A percentile compares a stretch with the other conserved stretches of the same genome.
Evolutionary conservation across 371 early-diverging fungal genomes (phyloP).

Genomic region (Apophysomyces variabilis): DNA sequence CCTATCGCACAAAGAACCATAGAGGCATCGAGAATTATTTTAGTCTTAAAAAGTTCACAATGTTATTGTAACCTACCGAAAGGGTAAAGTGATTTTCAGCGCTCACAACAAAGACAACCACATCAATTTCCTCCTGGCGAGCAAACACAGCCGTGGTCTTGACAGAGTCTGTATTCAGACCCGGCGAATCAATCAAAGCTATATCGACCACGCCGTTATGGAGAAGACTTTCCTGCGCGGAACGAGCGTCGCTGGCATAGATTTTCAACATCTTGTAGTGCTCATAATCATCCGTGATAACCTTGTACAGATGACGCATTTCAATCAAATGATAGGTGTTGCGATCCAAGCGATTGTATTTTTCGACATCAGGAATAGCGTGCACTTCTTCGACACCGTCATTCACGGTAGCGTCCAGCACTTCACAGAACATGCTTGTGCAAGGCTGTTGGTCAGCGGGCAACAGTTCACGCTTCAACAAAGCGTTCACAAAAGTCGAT

Average conservation of each 20-base stretch:
- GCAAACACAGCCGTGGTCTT: constrained; percentile 96
- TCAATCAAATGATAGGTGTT: constrained; percentile 76
- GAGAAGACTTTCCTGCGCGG: constrained; percentile 72
- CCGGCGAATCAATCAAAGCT: constrained; percentile 96
- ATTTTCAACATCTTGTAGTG: constrained; percentile 87
- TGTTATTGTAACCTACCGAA: constrained; percentile 64
- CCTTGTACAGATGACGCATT: constrained; percentile 60
- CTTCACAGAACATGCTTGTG: constrained; percentile 94
- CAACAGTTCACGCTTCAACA: constrained; percentile 85
- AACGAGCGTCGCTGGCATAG: constrained; percentile 77
- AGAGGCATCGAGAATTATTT: background rate
- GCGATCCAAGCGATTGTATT: constrained; percentile 73
- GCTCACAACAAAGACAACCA: constrained; percentile 97
- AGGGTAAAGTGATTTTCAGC: constrained; percentile 98
- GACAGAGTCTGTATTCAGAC: constrained; percentile 96
- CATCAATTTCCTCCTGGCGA: constrained; percentile 97
- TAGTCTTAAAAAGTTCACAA: background rate
- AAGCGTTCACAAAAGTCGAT: constrained; percentile 94
- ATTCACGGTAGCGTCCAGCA: constrained; percentile 85
- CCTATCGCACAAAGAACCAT: constrained; percentile 50
- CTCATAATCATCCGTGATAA: constrained; percentile 64
- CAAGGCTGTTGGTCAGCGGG: constrained; percentile 98
- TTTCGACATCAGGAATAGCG: constrained; percentile 70
- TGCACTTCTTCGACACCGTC: constrained; percentile 89
- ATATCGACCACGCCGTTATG: constrained; percentile 95